Conservation (phyloP, 345 rosid species). For the Acer campestre region DNA sequence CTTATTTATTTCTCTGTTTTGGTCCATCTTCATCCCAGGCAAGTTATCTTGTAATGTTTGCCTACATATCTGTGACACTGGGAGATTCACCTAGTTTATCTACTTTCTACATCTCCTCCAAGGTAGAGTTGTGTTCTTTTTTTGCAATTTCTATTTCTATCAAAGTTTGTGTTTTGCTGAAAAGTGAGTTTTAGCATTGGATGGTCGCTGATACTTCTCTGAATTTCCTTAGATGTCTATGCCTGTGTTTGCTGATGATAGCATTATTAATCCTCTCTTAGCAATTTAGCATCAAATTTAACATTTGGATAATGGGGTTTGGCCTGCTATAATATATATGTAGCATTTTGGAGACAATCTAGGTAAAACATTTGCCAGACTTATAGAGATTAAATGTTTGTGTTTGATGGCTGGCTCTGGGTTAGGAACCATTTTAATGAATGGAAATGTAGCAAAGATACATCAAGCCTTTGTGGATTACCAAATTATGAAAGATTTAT, state of each 20-base stretch:
- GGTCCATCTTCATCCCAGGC: conserved; percentile 42
- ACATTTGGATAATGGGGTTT: background rate
- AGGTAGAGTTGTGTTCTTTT: conserved; percentile 46
- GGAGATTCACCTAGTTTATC: conserved; percentile 68
- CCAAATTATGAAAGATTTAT: background rate
- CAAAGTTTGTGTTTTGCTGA: conserved; percentile 10
- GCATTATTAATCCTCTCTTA: background rate
- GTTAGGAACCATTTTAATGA: background rate
- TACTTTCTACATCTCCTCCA: conserved; percentile 76
- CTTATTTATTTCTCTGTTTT: background rate
- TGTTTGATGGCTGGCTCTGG: background rate
- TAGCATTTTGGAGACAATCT: background rate
- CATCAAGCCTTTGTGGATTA: background rate
- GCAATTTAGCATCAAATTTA: background rate
- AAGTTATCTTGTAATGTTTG: conserved; percentile 97
- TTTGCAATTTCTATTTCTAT: background rate
- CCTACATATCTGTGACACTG: conserved; percentile 81
- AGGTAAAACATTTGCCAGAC: background rate
- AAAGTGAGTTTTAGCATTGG: background rate
- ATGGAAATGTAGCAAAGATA: background rate
- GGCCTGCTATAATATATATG: background rate
- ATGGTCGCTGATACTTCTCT: background rate
- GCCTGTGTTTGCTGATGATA: background rate
- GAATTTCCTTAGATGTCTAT: background rate
- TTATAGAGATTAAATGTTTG: background rate